A percentile compares a stretch with the other conserved stretches of the same genome.
These are phyloP conservation scores for Plasmodium blacklocki DNA, from an alignment of 169 alveolate species.

Conservation along the genomic window DNA sequence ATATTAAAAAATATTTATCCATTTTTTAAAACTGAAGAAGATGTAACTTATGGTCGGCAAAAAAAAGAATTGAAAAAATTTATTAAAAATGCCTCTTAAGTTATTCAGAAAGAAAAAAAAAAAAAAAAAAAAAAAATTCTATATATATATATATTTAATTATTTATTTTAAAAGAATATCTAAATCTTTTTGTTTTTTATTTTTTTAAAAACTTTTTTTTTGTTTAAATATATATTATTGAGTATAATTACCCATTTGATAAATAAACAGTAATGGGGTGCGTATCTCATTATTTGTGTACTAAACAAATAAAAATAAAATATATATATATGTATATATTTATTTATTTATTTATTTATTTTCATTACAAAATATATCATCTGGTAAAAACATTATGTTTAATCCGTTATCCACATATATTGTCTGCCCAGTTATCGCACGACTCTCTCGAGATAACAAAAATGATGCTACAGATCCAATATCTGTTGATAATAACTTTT, in stretches of 20 bases:
- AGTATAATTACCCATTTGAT: no score
- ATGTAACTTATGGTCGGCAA: slow-evolving; percentile 16
- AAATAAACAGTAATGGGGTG: no score
- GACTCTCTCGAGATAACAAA: slow-evolving; percentile 78
- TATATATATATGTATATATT: background rate
- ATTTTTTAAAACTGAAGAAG: slow-evolving; percentile 69
- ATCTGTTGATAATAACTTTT: slow-evolving; percentile 78
- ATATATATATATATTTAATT: background rate
- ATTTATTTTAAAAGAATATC: background rate
- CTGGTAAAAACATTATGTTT: slow-evolving; percentile 80
- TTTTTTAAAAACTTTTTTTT: no score
- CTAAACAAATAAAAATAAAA: no score
- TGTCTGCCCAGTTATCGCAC: slow-evolving; percentile 83
- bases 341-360: slow-evolving; percentile 1
- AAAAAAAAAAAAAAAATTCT: background rate
- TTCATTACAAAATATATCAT: slow-evolving; percentile 44
- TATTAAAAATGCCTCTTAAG: slow-evolving; percentile 2
- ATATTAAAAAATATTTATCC: slow-evolving; percentile 72
- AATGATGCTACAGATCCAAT: slow-evolving; percentile 83
- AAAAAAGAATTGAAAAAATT: slow-evolving; percentile 40
- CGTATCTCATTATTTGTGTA: no score
- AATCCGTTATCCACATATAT: slow-evolving; percentile 86
- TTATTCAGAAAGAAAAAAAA: no score
- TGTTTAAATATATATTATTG: no score
- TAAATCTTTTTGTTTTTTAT: no score